A percentile compares a stretch with the other conserved stretches of the same genome.
Conservation (phyloP, 176 grass and related monocot genomes). For the Oryza australiensis region DNA sequence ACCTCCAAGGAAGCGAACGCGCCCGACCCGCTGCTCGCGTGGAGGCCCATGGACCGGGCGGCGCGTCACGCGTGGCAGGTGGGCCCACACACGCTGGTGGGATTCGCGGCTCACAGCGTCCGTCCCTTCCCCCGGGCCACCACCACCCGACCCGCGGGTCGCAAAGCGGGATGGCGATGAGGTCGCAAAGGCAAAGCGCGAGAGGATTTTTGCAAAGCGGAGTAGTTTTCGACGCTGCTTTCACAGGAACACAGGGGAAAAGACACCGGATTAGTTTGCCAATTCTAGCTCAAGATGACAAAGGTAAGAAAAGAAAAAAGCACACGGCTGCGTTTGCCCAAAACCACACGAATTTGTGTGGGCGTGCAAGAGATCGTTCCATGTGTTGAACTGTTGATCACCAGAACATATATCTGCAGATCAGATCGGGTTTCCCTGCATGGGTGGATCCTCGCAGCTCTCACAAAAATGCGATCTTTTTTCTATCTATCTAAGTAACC, state of each 20-base stretch:
- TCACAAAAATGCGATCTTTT: background rate
- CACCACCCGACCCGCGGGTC: no score
- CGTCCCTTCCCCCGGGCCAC: no score
- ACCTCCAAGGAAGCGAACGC: background rate
- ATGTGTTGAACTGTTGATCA: background rate
- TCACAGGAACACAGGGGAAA: background rate
- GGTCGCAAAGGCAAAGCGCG: background rate
- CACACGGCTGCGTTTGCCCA: background rate
- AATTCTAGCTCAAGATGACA: background rate
- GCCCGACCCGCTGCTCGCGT: background rate
- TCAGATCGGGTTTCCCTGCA: background rate
- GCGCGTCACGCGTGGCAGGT: no score
- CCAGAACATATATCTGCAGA: background rate
- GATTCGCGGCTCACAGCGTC: slow-evolving; percentile 2
- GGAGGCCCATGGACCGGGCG: background rate
- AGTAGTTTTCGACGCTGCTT: background rate
- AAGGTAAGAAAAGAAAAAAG: background rate
- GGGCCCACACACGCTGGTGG: background rate
- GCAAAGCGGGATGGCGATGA: no score
- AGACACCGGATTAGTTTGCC: background rate
- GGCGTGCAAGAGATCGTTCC: background rate
- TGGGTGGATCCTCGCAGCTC: background rate
- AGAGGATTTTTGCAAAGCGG: background rate
- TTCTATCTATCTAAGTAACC: no score
- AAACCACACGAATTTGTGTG: background rate